These are phyloP conservation scores for Ramichloridium luteum DNA, from an alignment of 2,329 filamentous ascomycete species.

Conservation along the genomic window DNA sequence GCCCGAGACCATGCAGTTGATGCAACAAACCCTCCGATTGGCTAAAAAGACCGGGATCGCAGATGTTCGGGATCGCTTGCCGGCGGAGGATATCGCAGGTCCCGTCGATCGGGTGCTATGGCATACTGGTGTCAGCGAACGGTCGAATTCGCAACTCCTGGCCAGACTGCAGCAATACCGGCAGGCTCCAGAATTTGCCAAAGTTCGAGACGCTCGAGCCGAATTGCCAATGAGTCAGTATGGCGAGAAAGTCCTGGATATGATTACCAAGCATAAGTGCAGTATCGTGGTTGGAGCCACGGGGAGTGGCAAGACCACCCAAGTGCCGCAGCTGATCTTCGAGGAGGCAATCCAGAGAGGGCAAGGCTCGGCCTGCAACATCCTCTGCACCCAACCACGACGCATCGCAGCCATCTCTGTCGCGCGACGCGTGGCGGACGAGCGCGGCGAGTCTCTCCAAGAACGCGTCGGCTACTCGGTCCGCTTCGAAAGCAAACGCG, in stretches of 20 bases:
- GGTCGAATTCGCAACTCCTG: constrained; percentile 5
- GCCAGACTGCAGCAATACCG: constrained; percentile 11
- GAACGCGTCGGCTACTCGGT: constrained; percentile 36
- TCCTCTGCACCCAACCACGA: constrained; percentile 40
- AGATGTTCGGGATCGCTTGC: constrained; percentile 16
- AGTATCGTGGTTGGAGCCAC: constrained; percentile 37
- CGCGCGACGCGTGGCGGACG: constrained; percentile 34
- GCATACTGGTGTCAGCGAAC: not conserved
- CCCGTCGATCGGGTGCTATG: not conserved
- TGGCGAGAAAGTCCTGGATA: constrained; percentile 24
- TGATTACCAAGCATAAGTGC: constrained; percentile 25
- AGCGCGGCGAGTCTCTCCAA: constrained; percentile 31
- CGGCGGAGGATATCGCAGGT: constrained; percentile 10
- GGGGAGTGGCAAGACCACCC: constrained; percentile 38
- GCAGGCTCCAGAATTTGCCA: constrained; percentile 9
- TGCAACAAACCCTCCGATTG: constrained; percentile 26
- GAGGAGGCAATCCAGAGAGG: constrained; percentile 33
- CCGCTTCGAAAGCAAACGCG: constrained; percentile 29
- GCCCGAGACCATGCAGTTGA: constrained; percentile 22
- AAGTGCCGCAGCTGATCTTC: constrained; percentile 43
- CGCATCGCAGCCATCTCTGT: constrained; percentile 37
- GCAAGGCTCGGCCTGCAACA: constrained; percentile 33
- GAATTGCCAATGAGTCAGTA: constrained; percentile 32
- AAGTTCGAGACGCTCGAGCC: constrained; percentile 22
- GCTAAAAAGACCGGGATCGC: constrained; percentile 26